These are phyloP conservation scores for Acanthamoeba castellanii DNA, from an alignment of 208 protist genomes.

Conservation along the genomic window DNA sequence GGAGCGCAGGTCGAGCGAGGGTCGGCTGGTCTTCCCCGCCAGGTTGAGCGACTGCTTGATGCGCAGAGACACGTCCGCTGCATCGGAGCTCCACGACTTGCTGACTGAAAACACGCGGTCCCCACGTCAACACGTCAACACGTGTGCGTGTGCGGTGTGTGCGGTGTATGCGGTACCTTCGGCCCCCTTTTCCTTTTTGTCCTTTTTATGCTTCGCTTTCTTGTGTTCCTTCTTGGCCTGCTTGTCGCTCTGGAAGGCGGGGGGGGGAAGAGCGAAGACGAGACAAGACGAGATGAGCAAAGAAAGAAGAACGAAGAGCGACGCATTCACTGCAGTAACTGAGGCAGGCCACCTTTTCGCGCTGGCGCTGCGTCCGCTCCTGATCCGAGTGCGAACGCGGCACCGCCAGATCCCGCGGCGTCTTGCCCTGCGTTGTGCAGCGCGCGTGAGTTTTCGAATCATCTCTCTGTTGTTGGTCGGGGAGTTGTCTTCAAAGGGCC, in stretches of 20 bases:
- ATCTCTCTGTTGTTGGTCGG: too few species aligned
- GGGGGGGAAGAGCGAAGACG: too few species aligned
- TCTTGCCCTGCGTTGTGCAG: neutral
- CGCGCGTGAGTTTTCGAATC: neutral
- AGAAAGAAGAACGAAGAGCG: too few species aligned
- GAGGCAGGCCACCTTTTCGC: neutral
- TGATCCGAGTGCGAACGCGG: neutral
- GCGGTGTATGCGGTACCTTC: neutral
- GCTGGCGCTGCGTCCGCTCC: neutral
- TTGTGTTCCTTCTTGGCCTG: neutral
- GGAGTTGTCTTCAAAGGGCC: too few species aligned
- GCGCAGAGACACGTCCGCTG: neutral
- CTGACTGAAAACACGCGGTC: neutral
- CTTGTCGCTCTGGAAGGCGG: neutral
- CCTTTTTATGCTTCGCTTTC: neutral
- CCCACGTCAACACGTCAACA: neutral
- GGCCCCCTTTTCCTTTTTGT: neutral
- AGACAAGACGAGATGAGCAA: too few species aligned
- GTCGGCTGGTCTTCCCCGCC: conserved; percentile 2
- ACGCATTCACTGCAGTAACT: too few species aligned
- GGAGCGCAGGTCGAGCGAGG: conserved; percentile 45
- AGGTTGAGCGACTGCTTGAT: conserved; percentile 59
- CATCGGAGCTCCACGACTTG: neutral
- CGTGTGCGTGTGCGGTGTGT: neutral
- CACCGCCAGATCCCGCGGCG: neutral